phyloP scores from a whole-genome alignment of 371 early-diverging fungal genomes.

The Apophysomyces ossiformis region DNA sequence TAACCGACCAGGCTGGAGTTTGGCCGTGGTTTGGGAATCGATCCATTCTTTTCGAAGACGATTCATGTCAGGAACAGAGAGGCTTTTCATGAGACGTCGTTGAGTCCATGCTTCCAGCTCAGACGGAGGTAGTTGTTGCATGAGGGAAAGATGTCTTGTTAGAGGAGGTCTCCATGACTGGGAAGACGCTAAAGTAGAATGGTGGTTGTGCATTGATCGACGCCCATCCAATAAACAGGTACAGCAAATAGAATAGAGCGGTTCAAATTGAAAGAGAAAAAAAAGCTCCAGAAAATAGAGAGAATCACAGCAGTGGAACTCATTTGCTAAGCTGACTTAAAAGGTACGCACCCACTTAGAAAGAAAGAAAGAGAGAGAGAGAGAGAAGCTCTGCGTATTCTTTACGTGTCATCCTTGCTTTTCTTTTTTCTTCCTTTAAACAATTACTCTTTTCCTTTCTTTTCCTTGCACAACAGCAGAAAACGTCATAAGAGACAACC shows the following conservation, averaged over 20 bases:
- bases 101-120: conserved; percentile 19
- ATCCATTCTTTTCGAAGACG: conserved; percentile 44
- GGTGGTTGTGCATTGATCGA: conserved; percentile 9
- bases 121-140: conserved; percentile 15
- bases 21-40: conserved; percentile 26
- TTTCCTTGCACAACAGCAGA: too few species aligned
- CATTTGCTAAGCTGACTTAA: too few species aligned
- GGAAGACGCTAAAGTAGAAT: background rate
- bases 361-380: too few species aligned
- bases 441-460: background rate
- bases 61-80: conserved; percentile 46
- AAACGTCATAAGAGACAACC: background rate
- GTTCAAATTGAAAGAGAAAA: background rate
- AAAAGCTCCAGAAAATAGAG: background rate
- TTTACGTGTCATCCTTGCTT: too few species aligned
- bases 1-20: conserved; percentile 28
- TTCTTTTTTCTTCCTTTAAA: background rate
- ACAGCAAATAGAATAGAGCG: background rate
- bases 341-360: too few species aligned
- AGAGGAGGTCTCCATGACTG: background rate
- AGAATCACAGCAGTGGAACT: too few species aligned
- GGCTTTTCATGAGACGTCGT: conserved; percentile 12
- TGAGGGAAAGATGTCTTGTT: background rate
- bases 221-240: background rate
- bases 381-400: too few species aligned